These are phyloP conservation scores for Trypanosomatidae sp. DNA, from an alignment of 208 protist species.

Conservation along the genomic window DNA sequence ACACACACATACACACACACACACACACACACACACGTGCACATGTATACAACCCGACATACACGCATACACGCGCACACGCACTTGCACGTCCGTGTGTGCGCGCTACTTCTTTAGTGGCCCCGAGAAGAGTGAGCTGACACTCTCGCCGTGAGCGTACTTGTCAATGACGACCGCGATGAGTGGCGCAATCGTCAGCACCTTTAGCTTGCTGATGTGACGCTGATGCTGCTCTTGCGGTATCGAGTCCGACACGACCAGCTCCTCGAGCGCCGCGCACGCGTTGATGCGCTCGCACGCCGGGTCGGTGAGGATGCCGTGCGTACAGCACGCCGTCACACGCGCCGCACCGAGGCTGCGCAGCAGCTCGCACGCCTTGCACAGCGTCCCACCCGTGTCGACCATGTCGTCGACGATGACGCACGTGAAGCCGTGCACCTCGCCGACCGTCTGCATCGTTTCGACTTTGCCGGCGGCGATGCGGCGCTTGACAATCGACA, in stretches of 20 bases:
- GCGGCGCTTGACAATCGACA: constrained; percentile 86
- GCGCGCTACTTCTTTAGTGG: constrained; percentile 40
- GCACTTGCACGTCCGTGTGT: too few relatives aligned
- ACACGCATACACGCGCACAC: neutral
- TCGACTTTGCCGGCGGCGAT: constrained; percentile 88
- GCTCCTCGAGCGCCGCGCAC: constrained; percentile 76
- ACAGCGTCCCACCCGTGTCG: constrained; percentile 94
- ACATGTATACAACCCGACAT: too few relatives aligned
- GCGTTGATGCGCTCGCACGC: constrained; percentile 85
- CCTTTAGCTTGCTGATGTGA: constrained; percentile 77
- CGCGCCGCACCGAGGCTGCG: constrained; percentile 83
- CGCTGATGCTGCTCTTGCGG: constrained; percentile 32
- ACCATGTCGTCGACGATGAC: constrained; percentile 97
- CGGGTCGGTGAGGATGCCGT: constrained; percentile 90
- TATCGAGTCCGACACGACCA: constrained; percentile 90
- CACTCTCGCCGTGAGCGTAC: constrained; percentile 45
- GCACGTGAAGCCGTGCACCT: constrained; percentile 88
- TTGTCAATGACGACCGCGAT: constrained; percentile 77
- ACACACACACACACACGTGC: neutral
- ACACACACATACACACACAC: too few relatives aligned
- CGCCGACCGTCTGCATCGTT: constrained; percentile 92
- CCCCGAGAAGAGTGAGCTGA: constrained; percentile 62
- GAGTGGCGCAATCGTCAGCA: constrained; percentile 78
- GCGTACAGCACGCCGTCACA: constrained; percentile 90
- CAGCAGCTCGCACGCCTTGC: constrained; percentile 80